phyloP scores from a whole-genome alignment of 1,284 basidiomycete genomes.

The Malassezia dermatis region DNA sequence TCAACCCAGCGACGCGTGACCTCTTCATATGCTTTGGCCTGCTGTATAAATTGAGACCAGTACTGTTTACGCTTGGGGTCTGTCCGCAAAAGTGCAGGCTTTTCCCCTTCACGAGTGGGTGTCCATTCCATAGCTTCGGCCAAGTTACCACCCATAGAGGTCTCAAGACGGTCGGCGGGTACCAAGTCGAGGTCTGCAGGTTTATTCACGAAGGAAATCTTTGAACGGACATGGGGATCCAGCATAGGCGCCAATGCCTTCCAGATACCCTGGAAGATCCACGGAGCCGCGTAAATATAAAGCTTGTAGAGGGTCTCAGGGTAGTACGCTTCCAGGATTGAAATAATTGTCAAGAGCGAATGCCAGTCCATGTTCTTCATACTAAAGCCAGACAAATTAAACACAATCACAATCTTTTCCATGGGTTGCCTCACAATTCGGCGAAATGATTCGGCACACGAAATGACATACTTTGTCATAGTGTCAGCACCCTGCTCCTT shows the following conservation, averaged over 20 bases:
- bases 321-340: conserved; percentile 48
- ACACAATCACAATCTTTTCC: conserved; percentile 47
- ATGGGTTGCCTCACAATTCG: conserved; percentile 44
- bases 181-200: conserved; percentile 38
- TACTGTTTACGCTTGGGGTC: conserved; percentile 34
- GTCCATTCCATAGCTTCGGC: conserved; percentile 24
- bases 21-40: conserved; percentile 41
- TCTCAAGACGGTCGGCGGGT: conserved; percentile 28
- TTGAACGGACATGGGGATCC: conserved; percentile 41
- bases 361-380: conserved; percentile 44
- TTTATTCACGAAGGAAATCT: conserved; percentile 43
- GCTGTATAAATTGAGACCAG: conserved; percentile 32
- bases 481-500: conserved; percentile 43
- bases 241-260: conserved; percentile 44
- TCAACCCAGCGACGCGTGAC: conserved; percentile 44
- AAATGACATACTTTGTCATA: conserved; percentile 48
- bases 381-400: conserved; percentile 46
- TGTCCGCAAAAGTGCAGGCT: conserved; percentile 35
- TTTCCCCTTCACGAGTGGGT: conserved; percentile 40
- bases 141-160: conserved; percentile 28
- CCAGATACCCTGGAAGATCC: conserved; percentile 49
- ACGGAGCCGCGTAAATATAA: conserved; percentile 48
- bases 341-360: conserved; percentile 29
- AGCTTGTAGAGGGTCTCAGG: conserved; percentile 48
- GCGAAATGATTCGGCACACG: conserved; percentile 47